These are phyloP conservation scores for Candida chauliodis DNA, from an alignment of 805 yeast genomes.

Conservation along the genomic window DNA sequence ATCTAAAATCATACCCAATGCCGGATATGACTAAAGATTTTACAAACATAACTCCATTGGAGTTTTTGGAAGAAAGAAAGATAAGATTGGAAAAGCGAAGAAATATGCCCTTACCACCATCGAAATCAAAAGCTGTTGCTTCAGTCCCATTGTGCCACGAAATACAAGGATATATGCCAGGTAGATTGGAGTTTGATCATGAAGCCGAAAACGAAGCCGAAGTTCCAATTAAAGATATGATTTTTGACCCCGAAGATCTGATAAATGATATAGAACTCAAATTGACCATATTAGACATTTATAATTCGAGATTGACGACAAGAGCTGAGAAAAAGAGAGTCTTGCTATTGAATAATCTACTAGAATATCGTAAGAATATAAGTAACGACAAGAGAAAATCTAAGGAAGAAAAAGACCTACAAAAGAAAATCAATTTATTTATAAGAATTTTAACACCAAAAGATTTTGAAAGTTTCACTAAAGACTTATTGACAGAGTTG, in stretches of 20 bases:
- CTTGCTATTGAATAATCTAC: conserved; percentile 67
- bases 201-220: conserved; percentile 98
- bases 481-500: conserved; percentile 73
- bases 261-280: conserved; percentile 87
- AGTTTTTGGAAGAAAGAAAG: conserved; percentile 66
- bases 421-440: conserved; percentile 72
- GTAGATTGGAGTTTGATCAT: conserved; percentile 91
- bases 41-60: conserved; percentile 54
- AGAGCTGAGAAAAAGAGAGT: conserved; percentile 91
- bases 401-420: conserved; percentile 85
- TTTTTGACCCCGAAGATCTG: conserved; percentile 89
- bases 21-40: conserved; percentile 81
- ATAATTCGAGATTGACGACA: conserved; percentile 81
- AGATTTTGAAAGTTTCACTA: conserved; percentile 74
- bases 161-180: conserved; percentile 98
- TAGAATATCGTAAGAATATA: conserved; percentile 82
- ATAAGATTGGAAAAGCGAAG: conserved; percentile 67
- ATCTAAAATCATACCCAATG: conserved; percentile 75
- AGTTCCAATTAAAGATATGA: conserved; percentile 88
- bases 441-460: conserved; percentile 75
- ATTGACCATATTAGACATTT: conserved; percentile 80
- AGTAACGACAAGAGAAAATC: conserved; percentile 79
- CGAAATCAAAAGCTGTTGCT: conserved; percentile 83
- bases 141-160: conserved; percentile 97
- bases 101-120: conserved; percentile 71